Evolutionary conservation across 1,284 basidiomycete species (phyloP), one percentile per base, ranked within the genome.

Genomic region (Cutaneotrichosporon spelunceum): DNA sequence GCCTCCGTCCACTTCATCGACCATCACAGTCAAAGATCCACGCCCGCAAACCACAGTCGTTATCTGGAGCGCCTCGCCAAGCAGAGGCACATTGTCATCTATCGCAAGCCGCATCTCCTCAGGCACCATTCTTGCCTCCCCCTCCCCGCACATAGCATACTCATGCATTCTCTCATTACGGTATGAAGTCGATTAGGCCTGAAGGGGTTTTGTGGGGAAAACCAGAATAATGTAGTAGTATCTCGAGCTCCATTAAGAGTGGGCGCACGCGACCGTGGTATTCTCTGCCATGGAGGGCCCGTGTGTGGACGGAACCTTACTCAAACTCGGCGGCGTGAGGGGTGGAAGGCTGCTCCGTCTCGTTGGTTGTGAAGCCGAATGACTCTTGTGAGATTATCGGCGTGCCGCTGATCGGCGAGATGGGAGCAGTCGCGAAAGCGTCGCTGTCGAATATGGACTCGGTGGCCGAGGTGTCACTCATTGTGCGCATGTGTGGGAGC

Each of bases 381-480:
- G 23, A 27, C 11, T 26, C 24, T 2, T 23, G 10, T 11, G 45
- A 24, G 13, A 33, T 7, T 33, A 19, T 52, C 27, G 49, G 49
- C 49, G 49, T 52, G 24, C 23, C 23, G 36, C 33, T 44, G 39
- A 44, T 11, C 6, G 55, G 55, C 19, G 55, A 33, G 16, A 26
- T 30, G 44, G 55, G 55, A 7, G 44, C 55, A n/a, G 44, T 56
- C 3, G 29, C 44, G 45, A 48, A 56, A 9, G 44, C 6, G 45
- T 48, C 45, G 10, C 23, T 48, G 11, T 23, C 45, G 5, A 53
- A 9, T 34, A 21, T 26, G 3, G 57, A 10, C 9, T 8, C 39
- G 39, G n/a, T 19, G 36, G 36, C 16, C 39, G 39, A 42, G 19
- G 39, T 19, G 39, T n/a, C 39, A 19, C 39, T 42, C 4, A 5